These are phyloP conservation scores for Lepiota brunneoincarnata DNA, from an alignment of 768 basidiomycete genomes.

Conservation along the genomic window DNA sequence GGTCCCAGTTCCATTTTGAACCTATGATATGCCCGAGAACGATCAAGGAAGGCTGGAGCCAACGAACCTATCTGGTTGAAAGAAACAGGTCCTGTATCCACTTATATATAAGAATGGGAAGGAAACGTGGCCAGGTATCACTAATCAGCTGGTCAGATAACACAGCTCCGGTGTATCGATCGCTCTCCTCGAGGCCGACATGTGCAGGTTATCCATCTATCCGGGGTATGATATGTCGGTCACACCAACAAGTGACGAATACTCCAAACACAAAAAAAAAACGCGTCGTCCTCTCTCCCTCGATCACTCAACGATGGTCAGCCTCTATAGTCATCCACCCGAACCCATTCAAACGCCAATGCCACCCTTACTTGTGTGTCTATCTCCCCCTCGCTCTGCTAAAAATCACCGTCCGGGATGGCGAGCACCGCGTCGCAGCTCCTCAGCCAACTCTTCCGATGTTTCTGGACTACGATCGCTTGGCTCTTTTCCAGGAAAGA, in stretches of 20 bases:
- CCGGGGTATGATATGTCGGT: neutral
- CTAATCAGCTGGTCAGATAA: neutral
- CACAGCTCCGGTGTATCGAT: too few species aligned
- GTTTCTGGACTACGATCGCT: too few species aligned
- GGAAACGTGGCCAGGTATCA: neutral
- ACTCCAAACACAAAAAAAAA: neutral
- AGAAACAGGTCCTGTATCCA: neutral
- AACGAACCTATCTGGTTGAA: neutral
- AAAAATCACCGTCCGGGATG: too few species aligned
- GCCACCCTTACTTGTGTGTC: too few species aligned
- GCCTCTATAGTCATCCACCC: neutral
- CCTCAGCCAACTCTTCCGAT: too few species aligned
- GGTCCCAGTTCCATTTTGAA: conserved; percentile 1
- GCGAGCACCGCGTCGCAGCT: too few species aligned
- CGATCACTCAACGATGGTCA: neutral
- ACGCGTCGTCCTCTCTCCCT: neutral
- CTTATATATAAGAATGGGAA: neutral
- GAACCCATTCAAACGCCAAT: too few species aligned
- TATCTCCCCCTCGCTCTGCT: too few species aligned
- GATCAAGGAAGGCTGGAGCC: conserved; percentile 5
- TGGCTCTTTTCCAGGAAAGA: neutral
- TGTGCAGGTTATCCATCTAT: neutral
- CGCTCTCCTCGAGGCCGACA: neutral
- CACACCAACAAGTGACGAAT: neutral
- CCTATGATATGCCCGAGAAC: neutral